These are phyloP conservation scores for Wickerhamomyces sp. DNA, from an alignment of 1,139 yeast genomes.

Conservation along the genomic window DNA sequence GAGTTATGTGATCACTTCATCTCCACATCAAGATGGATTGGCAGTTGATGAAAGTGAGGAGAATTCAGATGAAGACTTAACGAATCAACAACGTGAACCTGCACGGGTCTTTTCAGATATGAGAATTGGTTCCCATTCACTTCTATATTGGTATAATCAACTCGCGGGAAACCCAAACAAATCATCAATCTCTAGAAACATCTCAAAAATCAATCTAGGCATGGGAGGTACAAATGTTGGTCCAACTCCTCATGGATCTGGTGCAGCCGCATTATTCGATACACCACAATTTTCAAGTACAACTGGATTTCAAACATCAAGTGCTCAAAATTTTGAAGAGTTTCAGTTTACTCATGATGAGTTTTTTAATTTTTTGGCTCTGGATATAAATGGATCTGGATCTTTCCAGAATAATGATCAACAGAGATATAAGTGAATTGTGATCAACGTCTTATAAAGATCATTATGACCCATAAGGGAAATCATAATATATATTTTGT, in stretches of 20 bases:
- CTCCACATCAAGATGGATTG: neutral
- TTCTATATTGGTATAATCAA: constrained; percentile 23
- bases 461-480: no score
- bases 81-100: constrained; percentile 21
- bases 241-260: no score
- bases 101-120: constrained; percentile 25
- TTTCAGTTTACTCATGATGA: constrained; percentile 27
- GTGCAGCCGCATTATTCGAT: no score
- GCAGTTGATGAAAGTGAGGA: constrained; percentile 4
- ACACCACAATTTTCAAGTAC: constrained; percentile 6
- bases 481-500: no score
- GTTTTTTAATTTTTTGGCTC: constrained; percentile 23
- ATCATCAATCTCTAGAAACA: no score
- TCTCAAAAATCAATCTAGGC: no score
- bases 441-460: no score
- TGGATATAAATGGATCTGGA: constrained; percentile 20
- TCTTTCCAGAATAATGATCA: constrained; percentile 15
- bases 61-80: constrained; percentile 15
- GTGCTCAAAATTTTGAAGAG: constrained; percentile 16
- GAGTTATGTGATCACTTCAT: constrained; percentile 15
- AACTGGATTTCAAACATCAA: constrained; percentile 17
- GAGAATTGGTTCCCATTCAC: constrained; percentile 25
- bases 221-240: no score
- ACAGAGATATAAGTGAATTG: no score
- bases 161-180: constrained; percentile 10